Base-by-base conservation (phyloP, 2,329 filamentous ascomycete genomes). In the Monosporascus sp. region DNA sequence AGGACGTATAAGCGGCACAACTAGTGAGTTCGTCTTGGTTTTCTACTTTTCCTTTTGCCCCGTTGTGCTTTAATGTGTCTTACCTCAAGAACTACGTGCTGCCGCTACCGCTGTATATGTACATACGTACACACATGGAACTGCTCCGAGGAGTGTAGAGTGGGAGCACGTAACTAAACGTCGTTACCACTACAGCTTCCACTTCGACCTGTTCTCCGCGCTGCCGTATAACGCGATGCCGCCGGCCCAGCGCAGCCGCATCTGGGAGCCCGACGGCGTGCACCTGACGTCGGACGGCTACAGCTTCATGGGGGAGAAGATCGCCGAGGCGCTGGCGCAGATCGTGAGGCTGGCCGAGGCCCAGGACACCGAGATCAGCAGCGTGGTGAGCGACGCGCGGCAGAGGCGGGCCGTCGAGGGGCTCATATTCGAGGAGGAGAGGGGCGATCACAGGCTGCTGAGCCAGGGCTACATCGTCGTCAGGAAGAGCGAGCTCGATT, bases 251-350 rank as follows among this genome's bases (percentile, higher is more conserved):
- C 73, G 75, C n/a, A 22, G 57, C 71, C 70, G 69, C 53, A 80
- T 83, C 61, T 87, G 83, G 82, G 76, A 83, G 57, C 51, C 50
- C 27, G 84, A 88, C 67, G 76, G 75, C 19, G 58, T 87, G 22
- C 84, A 88, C 68, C 72, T 86, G 9, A 80, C 78, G 0, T 66
- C 72, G 0, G 74, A 71, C 7, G 85, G 85, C 7, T 87, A 88
- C 70, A 76, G 85, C 62, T 71, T 81, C 61, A 82, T 88, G 73
- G 85, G 84, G 2, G 72, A 76, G 40, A 73, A 78, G 53, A 73
- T 87, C 49, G 84, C 78, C 47, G 73, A 77, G 24, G 74, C 70
- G 31, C 66, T 87, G 9, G 70, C 82, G 46, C 71, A 74, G 31
- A 69, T 85, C 40, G 60, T 79, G 38, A 61, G 59, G 50, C 63